These are phyloP conservation scores for Apiosordaria backusii DNA, from an alignment of 495 filamentous ascomycete genomes.

Conservation along the genomic window DNA sequence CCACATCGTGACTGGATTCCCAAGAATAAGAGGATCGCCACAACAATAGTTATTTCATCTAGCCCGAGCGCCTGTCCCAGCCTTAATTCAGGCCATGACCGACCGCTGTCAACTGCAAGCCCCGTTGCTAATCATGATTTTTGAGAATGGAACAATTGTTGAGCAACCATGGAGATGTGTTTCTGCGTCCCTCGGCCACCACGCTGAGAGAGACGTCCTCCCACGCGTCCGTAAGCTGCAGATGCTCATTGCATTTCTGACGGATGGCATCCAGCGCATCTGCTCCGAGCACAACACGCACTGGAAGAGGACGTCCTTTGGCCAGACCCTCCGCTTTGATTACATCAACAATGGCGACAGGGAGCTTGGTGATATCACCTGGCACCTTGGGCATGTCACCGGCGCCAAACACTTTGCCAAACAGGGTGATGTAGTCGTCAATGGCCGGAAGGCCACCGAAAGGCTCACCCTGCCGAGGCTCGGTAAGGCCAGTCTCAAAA, in stretches of 20 bases:
- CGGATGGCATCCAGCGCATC: constrained; percentile 15
- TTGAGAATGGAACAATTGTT: constrained; percentile 11
- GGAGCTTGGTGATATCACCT: constrained; percentile 22
- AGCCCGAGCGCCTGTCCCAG: too few relatives aligned
- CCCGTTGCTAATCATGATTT: too few relatives aligned
- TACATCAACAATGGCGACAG: constrained; percentile 20
- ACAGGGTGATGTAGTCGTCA: constrained; percentile 20
- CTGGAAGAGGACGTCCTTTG: constrained; percentile 8
- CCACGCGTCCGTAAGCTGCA: constrained; percentile 17
- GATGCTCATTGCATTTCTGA: constrained; percentile 22
- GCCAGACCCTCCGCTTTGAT: constrained; percentile 19
- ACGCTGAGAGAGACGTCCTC: constrained; percentile 18
- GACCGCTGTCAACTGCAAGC: too few relatives aligned
- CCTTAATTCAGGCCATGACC: too few relatives aligned
- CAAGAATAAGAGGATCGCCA: too few relatives aligned
- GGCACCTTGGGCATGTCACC: constrained; percentile 9
- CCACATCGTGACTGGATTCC: too few relatives aligned
- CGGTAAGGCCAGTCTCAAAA: constrained; percentile 18
- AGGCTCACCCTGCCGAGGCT: not conserved
- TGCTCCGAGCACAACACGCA: constrained; percentile 19
- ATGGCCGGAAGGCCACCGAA: constrained; percentile 8
- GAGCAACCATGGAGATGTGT: constrained; percentile 14
- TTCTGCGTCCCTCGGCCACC: constrained; percentile 17
- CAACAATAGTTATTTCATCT: too few relatives aligned
- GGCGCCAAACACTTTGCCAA: constrained; percentile 5